A percentile compares a stretch with the other conserved stretches of the same genome.
Conservation (phyloP, 306 rosid genomes). For the Oemleria cerasiformis region DNA sequence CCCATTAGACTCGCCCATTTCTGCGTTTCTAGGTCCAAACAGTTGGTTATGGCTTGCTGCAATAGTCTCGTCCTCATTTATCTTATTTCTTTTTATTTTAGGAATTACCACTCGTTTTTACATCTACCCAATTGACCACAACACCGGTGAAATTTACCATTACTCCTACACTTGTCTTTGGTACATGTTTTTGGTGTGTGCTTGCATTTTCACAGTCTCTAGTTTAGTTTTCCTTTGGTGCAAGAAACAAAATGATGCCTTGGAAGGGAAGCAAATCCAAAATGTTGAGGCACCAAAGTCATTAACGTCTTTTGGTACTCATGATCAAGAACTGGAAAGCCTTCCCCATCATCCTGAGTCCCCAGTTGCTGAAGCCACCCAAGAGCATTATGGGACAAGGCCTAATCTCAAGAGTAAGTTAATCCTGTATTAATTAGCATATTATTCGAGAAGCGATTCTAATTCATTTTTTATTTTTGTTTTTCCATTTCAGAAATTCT, state of each 20-base stretch:
- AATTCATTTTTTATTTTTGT: not conserved
- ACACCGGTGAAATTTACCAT: constrained; percentile 26
- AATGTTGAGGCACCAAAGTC: constrained; percentile 7
- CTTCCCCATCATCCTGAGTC: constrained; percentile 28
- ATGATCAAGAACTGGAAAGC: constrained; percentile 40
- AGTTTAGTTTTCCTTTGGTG: constrained; percentile 31
- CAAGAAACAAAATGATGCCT: constrained; percentile 28
- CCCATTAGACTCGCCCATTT: constrained; percentile 35
- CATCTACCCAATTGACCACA: constrained; percentile 36
- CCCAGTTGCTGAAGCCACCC: constrained; percentile 31
- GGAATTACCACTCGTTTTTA: constrained; percentile 37
- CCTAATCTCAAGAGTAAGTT: constrained; percentile 44
- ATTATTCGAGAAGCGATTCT: not conserved
- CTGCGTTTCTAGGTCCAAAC: constrained; percentile 31
- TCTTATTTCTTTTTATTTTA: constrained; percentile 34
- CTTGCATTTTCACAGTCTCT: constrained; percentile 36
- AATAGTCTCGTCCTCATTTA: constrained; percentile 40
- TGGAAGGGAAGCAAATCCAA: constrained; percentile 20
- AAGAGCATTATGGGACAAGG: constrained; percentile 39
- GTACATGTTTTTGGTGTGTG: constrained; percentile 42
- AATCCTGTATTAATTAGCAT: not conserved
- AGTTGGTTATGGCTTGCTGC: constrained; percentile 44
- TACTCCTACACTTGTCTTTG: constrained; percentile 35
- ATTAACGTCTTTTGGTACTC: constrained; percentile 8
- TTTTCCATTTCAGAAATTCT: constrained; percentile 33